phyloP scores from a whole-genome alignment of 169 alveolate genomes.

The Plasmodium ovale region DNA sequence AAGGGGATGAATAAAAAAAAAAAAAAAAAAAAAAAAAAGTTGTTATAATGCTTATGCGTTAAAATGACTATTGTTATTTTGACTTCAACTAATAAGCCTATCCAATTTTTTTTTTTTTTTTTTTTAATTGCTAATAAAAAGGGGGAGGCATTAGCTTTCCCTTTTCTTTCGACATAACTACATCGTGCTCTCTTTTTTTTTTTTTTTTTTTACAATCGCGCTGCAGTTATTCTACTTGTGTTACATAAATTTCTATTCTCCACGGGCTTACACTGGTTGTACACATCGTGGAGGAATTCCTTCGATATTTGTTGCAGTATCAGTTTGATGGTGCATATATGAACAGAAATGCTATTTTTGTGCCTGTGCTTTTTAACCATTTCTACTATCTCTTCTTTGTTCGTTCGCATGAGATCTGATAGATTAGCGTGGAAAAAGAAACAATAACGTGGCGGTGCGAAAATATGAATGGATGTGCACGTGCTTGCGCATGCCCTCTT shows the following conservation, averaged over 20 bases:
- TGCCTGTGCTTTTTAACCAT: slow-evolving; percentile 49
- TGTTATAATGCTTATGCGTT: not conserved
- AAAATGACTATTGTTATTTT: not conserved
- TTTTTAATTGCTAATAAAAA: not conserved
- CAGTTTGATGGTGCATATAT: slow-evolving; percentile 53
- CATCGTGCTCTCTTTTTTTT: not conserved
- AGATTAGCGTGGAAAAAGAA: not conserved
- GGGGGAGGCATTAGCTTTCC: too few species aligned
- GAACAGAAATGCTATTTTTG: slow-evolving; percentile 51
- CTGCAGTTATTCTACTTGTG: not conserved
- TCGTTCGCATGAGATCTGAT: not conserved
- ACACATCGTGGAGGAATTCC: slow-evolving; percentile 34
- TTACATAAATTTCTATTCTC: not conserved
- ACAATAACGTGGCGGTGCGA: not conserved
- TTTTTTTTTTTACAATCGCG: not conserved
- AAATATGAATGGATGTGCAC: not conserved
- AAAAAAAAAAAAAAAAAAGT: not conserved
- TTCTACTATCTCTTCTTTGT: slow-evolving; percentile 50
- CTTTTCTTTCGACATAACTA: too few species aligned
- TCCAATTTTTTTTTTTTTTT: not conserved
- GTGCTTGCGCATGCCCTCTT: not conserved
- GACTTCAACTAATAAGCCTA: not conserved
- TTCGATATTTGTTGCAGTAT: slow-evolving; percentile 60
- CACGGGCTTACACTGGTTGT: slow-evolving; percentile 29
- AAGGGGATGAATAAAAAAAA: not conserved